Percentiles rank a stretch among this genome's conserved stretches.
Conservation (phyloP, 2,329 filamentous ascomycete species). For the Phaeosphaeria sp. region DNA sequence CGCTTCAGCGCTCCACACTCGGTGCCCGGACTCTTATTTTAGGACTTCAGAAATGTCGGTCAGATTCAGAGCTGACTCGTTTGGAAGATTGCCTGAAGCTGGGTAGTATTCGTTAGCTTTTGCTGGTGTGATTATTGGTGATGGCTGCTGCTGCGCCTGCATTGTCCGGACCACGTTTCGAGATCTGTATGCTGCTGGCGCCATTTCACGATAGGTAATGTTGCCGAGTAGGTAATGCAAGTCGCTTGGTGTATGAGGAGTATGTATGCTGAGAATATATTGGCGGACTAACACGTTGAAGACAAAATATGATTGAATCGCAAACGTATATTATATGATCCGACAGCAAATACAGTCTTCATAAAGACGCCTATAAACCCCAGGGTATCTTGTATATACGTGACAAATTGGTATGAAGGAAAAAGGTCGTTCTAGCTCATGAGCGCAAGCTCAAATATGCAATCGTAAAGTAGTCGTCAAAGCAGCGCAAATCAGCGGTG, state of each 20-base stretch:
- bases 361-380: conserved; percentile 1
- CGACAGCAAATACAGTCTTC: neutral
- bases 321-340: neutral
- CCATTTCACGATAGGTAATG: no score
- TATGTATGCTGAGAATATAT: no score
- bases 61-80: neutral
- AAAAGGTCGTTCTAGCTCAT: neutral
- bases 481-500: no score
- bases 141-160: neutral
- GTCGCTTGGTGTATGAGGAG: no score
- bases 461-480: neutral
- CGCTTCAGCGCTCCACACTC: neutral
- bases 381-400: conserved; percentile 21
- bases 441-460: neutral
- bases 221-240: no score
- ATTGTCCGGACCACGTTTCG: neutral
- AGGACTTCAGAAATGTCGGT: neutral
- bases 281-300: no score
- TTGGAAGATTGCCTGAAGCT: neutral
- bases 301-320: neutral
- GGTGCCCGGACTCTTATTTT: neutral
- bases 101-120: neutral
- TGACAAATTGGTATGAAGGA: conserved; percentile 2
- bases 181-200: neutral
- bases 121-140: neutral